Base-by-base conservation (phyloP, 768 basidiomycete species). In the Lepiota subincarnata region DNA sequence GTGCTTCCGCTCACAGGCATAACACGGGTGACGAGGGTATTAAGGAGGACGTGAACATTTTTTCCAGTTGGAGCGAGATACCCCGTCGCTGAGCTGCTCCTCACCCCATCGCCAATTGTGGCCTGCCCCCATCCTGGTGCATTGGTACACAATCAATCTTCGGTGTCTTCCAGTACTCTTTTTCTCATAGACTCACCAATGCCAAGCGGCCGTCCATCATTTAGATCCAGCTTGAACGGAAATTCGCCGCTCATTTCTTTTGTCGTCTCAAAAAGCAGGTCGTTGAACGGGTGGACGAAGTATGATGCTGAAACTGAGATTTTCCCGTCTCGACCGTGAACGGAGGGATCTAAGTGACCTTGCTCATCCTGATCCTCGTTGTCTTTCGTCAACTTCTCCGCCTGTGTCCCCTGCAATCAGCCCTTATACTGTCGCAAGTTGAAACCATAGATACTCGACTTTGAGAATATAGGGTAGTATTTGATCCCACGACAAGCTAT, bases 21-120 rank as follows among this genome's bases (percentile, higher is more conserved):
- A 5, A 70, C 57, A 8, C 68, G 62, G 1, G 66, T 64, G 14
- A 66, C 68, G 8, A 55, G 55, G 6, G 68, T 62, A 16, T 69
- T 60, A 1, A 63, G 38, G 2, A 64, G 56, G 11, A 67, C 56
- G 38, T 66, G 60, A 3, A 68, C 39, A 43, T 70, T 69, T 20
- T 55, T 37, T 1, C 62, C 46, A 1, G 58, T 46, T 4, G 62
- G 57, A 5, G 52, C 56, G 4, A 70, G 53, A 36, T 68, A 68
- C 8, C 65, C 48, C 8, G 64, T 65, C 4, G 64, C 62, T 19
- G 67, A 54, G 28, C 65, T 66, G 31, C 61, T 61, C 16, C 64
- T 57, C n/a, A 51, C 48, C 11, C 60, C 62, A 36, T 57, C 48
- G 20, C 62, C 59, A 26, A 66, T 53, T 10, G 63, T 65, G 34